Base-by-base conservation (phyloP, 306 rosid genomes). In the Argentina anserina region DNA sequence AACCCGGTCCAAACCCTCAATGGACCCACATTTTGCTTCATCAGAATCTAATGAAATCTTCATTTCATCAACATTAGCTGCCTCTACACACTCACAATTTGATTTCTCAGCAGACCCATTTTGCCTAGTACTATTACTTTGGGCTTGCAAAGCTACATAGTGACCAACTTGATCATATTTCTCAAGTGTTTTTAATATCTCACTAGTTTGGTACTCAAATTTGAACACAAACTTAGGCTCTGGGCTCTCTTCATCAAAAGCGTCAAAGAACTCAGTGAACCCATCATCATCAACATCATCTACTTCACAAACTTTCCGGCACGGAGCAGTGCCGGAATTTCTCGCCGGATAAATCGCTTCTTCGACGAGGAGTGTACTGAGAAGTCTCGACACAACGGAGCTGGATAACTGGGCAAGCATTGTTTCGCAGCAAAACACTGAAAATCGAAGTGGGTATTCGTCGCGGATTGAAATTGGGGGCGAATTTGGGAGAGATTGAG, bases 181-280 rank as follows among this genome's bases (percentile, higher is more conserved):
- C 25, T 61, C 66, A 1, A 18, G 7, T 31, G 13, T 1, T 33
- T 61, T 73, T 45, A 76, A 79, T 76, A 88, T 92, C 45, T 86
- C 93, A 1, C 78, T 84, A 8, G 73, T 87, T 72, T 84, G 97
- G 67, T 85, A 89, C 87, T 82, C 74, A 56, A 94, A 91, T 72
- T 81, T 88, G 74, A 91, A 94, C 25, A 79, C 90, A 34, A 90
- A 78, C 43, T 74, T 65, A 3, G 83, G 74, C 28, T 74, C 62
- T 23, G 81, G 75, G 21, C 49, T 14, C 62, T 78, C 73, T 40
- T 0, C 67, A 49, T 77, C 87, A 7, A 83, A 78, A 26, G 21
- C 10, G 9, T 39, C 83, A 52, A n/a, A 23, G 46, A 21, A 64
- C 28, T 21, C 87, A 3, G 70, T 85, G 25, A 79, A 87, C 77